Evolutionary conservation across 495 filamentous ascomycete species (phyloP).

Genomic region (Neurospora sp.): DNA sequence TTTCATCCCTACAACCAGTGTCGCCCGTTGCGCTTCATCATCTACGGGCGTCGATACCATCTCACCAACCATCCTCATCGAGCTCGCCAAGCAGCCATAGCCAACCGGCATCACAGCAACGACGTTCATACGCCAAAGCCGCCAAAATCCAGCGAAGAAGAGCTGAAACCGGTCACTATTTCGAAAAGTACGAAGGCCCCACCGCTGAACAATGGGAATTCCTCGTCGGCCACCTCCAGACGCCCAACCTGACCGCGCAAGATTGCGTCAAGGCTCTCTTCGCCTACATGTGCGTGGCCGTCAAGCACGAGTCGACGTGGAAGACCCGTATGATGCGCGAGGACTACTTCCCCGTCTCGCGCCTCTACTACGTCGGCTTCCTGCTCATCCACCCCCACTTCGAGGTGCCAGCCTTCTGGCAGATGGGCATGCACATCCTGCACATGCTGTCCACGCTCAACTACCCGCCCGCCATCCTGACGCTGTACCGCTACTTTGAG

Average conservation of each 20-base stretch:
- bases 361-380: constrained; percentile 12
- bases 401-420: not conserved
- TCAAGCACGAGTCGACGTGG: constrained; percentile 3
- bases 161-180: not conserved
- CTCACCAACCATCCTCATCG: not conserved
- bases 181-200: constrained; percentile 19
- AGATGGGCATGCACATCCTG: constrained; percentile 17
- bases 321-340: constrained; percentile 9
- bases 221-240: not conserved
- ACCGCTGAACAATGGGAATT: constrained; percentile 14
- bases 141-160: not conserved
- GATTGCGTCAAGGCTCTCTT: constrained; percentile 11
- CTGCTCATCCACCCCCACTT: constrained; percentile 1
- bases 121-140: not conserved
- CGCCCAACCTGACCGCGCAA: constrained; percentile 13
- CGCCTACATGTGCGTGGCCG: constrained; percentile 17
- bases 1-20: not conserved
- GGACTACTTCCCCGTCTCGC: not conserved
- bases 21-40: not conserved
- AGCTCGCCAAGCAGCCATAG: not conserved
- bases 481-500: constrained; percentile 3
- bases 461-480: constrained; percentile 18
- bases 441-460: constrained; percentile 11
- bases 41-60: not conserved
- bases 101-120: not conserved